Evolutionary conservation across 352 stramenopile species (phyloP), one percentile per base, ranked within the genome.

Genomic region (Phytophthora syringae): DNA sequence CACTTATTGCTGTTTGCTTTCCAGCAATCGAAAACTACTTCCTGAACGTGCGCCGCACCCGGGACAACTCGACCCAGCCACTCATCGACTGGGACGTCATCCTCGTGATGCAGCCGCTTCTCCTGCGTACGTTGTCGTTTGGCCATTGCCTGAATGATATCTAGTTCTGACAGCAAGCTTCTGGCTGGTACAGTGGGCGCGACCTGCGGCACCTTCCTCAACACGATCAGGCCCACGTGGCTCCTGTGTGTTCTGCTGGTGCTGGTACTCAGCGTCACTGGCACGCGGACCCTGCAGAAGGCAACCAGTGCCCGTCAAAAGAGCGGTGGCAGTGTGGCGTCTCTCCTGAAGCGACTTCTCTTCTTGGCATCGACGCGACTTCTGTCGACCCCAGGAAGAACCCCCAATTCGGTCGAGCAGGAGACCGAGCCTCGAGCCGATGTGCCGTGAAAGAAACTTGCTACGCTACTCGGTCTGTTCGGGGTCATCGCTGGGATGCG

Each of bases 11-110:
- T 39, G n/a, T n/a, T n/a, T n/a, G n/a, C 36, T 42, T 34, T 37
- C 4, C 52, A 78, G 93, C 94, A 1, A 76, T 98, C 43, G 95
- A 90, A 13, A 99, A 98, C 65, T 96, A 96, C 30, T 55, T 97
- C 21, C 66, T 98, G 12, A 99, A 99, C 69, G 49, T 90, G 6
- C 67, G 65, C 20, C 98, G 97, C 72, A 80, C 93, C 20, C 94
- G 98, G 59, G 89, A 93, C 16, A 72, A 86, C 28, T 92, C 90
- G 2, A 90, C 97, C 52, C 64, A 93, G 36, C 93, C 95, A 16
- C 78, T 99, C 5, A 97, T 99, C 11, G 95, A 99, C 81, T 99
- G 97, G 97, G 95, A 99, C 74, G 80, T 98, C 30, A 97, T 99
- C 52, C 68, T 99, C 12, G 86, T 98, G 9, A 98, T 99, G 95